Evolutionary conservation across 768 basidiomycete genomes (phyloP), one percentile per base, ranked within the genome.

Genomic region (Boletellus ananiceps): DNA sequence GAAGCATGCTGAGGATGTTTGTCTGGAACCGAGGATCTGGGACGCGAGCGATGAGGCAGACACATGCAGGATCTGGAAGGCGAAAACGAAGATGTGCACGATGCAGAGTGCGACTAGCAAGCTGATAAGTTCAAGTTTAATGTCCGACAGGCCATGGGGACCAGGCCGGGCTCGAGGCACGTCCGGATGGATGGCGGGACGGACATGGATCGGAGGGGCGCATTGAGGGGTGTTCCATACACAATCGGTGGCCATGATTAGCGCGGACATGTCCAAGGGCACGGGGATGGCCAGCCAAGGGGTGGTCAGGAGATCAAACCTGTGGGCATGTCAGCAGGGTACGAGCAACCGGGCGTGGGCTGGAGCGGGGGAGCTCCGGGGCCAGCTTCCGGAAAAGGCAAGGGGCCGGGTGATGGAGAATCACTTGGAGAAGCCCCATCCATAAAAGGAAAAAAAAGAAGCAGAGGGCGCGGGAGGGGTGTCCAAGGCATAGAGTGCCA

Each of bases 121-220:
- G 16, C 29, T 50, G 44, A 49, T 36, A 34, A n/a, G 19, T 19
- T 19, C 19, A 19, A 40, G 25, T 50, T 62, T 56, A 62, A 62
- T 64, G 52, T 64, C 61, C 62, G 62, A 46, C 44, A 37, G 27
- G 37, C 35, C 46, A 29, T 44, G 4, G 23, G 23, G 23, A 25
- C 23, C 23, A 25, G 23, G 5, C 23, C 23, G 23, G 23, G 44
- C 40, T 13, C 16, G 15, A 29, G 21, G 47, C 47, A 47, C 38
- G 29, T 31, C 33, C 23, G 23, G 23, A 25, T 25, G 23, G 23
- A 25, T 4, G 23, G 23, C 23, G 4, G 23, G 23, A 25, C 23
- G 23, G 23, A 25, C 23, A 25, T 25, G 23, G 23, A 25, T 25
- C 23, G 23, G 23, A 7, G 23, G 23, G 23, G 23, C 23, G n/a